Base-by-base conservation (phyloP, 2,329 filamentous ascomycete genomes). In the Cordyceps sp. region DNA sequence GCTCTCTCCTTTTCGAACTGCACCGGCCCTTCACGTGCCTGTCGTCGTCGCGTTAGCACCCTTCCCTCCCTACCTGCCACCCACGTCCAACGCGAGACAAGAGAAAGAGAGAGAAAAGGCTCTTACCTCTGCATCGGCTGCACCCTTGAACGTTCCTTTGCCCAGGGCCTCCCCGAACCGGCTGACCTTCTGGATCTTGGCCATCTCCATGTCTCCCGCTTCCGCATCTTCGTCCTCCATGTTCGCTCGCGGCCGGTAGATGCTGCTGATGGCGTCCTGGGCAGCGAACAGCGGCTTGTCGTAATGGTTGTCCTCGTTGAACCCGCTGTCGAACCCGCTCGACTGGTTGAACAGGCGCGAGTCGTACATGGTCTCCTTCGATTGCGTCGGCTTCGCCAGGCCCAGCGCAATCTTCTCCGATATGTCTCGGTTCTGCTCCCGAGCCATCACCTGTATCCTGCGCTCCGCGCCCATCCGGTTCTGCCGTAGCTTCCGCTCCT, bases 261-360 rank as follows among this genome's bases (percentile, higher is more conserved):
- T 96, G 52, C 78, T 88, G 58, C 73, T 90, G 45, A 94, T 84
- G 8, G 84, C 88, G 49, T 96, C 88, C 51, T 94, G 85, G 12
- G 90, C 88, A 1, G 86, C 86, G 52, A 98, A 98, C 7, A 98
- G 63, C 15, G 90, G 90, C 58, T 96, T 96, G 54, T 96, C 90
- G 59, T 96, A 98, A 1, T 78, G 75, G 49, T 98, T 90, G 53
- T 98, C 90, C 54, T 98, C 90, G 54, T 98, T 98, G 66, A 94
- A 85, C 1, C 88, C 90, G 32, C 76, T 71, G 43, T 85, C 78
- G 50, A 98, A 92, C 0, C 90, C 90, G 44, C 80, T 86, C 6
- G 76, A 79, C 57, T 93, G 84, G 57, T 96, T 94, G 59, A 98
- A 98, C 20, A 98, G 59, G 26, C 90, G 69, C 3, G 85, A 92